Percentiles rank a stretch among this genome's conserved stretches.
phyloP scores from a whole-genome alignment of 129 eudicot genomes.

The Heracleum sosnowskyi region DNA sequence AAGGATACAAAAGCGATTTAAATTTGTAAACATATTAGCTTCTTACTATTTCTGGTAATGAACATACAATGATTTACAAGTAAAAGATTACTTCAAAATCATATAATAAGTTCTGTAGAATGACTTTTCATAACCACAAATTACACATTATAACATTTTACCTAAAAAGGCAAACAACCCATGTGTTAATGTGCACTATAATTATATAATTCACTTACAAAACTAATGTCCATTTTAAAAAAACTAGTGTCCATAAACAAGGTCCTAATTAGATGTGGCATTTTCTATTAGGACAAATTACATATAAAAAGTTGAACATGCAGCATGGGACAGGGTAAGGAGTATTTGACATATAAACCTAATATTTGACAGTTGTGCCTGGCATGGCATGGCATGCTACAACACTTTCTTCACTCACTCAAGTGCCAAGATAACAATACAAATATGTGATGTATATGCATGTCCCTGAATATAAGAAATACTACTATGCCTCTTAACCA shows the following conservation, averaged over 20 bases:
- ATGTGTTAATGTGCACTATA: not conserved
- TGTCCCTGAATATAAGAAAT: not conserved
- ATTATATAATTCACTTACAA: not conserved
- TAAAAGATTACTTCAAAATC: no score
- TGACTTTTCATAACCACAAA: not conserved
- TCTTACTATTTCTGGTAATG: no score
- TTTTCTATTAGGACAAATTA: not conserved
- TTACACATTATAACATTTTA: not conserved
- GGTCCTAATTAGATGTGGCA: not conserved
- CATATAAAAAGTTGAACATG: not conserved
- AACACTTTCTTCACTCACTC: not conserved
- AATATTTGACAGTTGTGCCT: constrained; percentile 1
- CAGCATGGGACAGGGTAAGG: not conserved
- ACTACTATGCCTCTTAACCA: not conserved
- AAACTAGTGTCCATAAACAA: not conserved
- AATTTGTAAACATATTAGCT: no score
- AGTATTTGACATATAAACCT: constrained; percentile 4
- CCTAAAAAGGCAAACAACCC: not conserved
- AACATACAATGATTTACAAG: no score
- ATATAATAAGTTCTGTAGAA: no score
- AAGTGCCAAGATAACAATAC: not conserved
- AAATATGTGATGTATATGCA: constrained; percentile 2
- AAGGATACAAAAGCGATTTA: no score
- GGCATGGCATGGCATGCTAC: constrained; percentile 2
- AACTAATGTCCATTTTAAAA: not conserved